A percentile compares a stretch with the other conserved stretches of the same genome.
These are phyloP conservation scores for Nicotiana benthamiana DNA, from an alignment of 257 asterid genomes.

Conservation along the genomic window DNA sequence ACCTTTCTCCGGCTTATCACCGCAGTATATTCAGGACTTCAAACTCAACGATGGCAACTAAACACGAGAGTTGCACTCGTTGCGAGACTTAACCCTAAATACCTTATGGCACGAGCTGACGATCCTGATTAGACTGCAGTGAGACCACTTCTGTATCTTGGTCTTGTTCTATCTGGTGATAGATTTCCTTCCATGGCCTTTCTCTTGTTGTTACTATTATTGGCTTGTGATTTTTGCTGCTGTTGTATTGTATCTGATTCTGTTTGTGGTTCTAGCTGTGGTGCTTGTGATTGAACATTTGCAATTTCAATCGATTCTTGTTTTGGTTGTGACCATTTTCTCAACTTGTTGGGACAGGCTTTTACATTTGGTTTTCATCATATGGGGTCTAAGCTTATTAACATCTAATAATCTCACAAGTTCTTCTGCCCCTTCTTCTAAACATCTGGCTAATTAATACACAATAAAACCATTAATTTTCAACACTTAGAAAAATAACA, in stretches of 20 bases:
- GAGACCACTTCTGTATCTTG: slow-evolving; percentile 20
- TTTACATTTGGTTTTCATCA: slow-evolving; percentile 17
- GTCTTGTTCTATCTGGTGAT: slow-evolving; percentile 35
- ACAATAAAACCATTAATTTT: neutral
- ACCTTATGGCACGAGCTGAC: no score
- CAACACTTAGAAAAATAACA: no score
- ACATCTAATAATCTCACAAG: slow-evolving; percentile 26
- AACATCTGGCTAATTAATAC: slow-evolving; percentile 15
- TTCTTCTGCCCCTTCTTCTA: slow-evolving; percentile 37
- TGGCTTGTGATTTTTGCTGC: neutral
- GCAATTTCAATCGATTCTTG: neutral
- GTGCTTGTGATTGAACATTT: neutral
- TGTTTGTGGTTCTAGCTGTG: neutral
- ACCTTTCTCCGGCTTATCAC: no score
- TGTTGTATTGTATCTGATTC: neutral
- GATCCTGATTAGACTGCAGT: slow-evolving; percentile 10
- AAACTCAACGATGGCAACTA: no score
- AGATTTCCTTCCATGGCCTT: slow-evolving; percentile 25
- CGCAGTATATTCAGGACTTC: no score
- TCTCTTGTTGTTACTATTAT: slow-evolving; percentile 17
- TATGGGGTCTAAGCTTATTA: slow-evolving; percentile 24
- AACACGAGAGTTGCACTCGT: no score
- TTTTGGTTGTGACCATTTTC: neutral
- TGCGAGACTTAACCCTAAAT: no score
- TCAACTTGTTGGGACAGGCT: neutral